phyloP scores from a whole-genome alignment of 345 rosid species.

The Hypericum perforatum region DNA sequence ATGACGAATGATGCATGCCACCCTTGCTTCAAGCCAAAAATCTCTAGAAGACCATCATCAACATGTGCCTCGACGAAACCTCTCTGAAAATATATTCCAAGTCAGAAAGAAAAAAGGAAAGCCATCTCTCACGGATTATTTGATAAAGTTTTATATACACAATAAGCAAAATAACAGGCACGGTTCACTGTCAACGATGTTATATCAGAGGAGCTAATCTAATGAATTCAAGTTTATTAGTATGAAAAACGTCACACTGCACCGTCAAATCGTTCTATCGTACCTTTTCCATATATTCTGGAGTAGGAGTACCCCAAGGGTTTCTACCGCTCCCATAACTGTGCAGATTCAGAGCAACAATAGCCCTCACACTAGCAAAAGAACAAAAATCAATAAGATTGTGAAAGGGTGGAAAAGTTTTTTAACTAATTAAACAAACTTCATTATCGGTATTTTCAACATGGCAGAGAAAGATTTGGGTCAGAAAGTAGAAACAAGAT shows the following conservation, averaged over 20 bases:
- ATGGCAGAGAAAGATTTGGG: neutral
- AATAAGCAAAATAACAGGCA: too few species aligned
- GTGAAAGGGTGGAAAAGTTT: neutral
- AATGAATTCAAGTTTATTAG: too few species aligned
- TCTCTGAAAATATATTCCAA: constrained; percentile 33
- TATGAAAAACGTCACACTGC: too few species aligned
- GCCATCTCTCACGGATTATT: too few species aligned
- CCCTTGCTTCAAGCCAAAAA: constrained; percentile 92
- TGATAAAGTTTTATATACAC: too few species aligned
- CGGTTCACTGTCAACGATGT: too few species aligned
- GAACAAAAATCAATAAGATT: neutral
- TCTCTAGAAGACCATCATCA: constrained; percentile 90
- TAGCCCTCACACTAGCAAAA: constrained; percentile 68
- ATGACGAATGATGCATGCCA: constrained; percentile 99
- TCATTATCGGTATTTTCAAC: neutral
- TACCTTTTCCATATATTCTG: constrained; percentile 84
- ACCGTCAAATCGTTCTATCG: neutral
- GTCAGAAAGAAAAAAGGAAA: neutral
- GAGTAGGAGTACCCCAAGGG: constrained; percentile 87
- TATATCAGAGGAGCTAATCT: too few species aligned
- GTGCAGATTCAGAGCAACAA: constrained; percentile 82
- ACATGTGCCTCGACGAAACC: constrained; percentile 93
- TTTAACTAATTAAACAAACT: neutral
- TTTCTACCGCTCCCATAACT: constrained; percentile 92
- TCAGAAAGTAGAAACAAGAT: neutral